Percentiles rank a stretch among this genome's conserved stretches.
phyloP scores from a whole-genome alignment of 169 alveolate genomes.

The Babesia caballi region DNA sequence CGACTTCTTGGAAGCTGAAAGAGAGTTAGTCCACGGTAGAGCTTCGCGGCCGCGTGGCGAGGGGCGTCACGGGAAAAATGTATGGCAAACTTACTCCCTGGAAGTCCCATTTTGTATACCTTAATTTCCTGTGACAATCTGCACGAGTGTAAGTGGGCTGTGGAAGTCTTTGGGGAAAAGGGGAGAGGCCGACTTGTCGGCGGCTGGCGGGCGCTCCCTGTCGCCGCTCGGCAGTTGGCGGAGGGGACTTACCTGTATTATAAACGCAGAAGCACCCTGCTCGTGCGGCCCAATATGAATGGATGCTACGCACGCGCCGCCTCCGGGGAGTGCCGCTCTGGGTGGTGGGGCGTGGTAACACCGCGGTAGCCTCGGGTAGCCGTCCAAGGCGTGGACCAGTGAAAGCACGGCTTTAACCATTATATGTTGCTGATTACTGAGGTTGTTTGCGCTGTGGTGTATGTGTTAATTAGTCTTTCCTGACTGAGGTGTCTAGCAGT shows the following conservation, averaged over 20 bases:
- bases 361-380: not conserved
- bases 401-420: no score
- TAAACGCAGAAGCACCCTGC: not conserved
- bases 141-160: not conserved
- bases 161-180: no score
- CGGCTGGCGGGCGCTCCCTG: no score
- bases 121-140: not conserved
- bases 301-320: not conserved
- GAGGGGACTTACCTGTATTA: not conserved
- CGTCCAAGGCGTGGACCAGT: no score
- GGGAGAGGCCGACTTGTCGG: not conserved
- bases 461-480: no score
- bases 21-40: not conserved
- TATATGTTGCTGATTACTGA: no score
- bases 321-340: not conserved
- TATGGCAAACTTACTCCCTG: not conserved
- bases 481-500: no score
- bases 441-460: no score
- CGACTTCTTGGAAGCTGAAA: constrained; percentile 23
- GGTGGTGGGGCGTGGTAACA: constrained; percentile 10
- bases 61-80: not conserved
- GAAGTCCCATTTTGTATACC: constrained; percentile 19
- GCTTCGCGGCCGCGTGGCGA: not conserved
- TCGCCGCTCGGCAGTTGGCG: no score
- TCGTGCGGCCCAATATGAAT: not conserved